These are phyloP conservation scores for Camellia granthamiana DNA, from an alignment of 148 eudicot genomes.

Conservation along the genomic window DNA sequence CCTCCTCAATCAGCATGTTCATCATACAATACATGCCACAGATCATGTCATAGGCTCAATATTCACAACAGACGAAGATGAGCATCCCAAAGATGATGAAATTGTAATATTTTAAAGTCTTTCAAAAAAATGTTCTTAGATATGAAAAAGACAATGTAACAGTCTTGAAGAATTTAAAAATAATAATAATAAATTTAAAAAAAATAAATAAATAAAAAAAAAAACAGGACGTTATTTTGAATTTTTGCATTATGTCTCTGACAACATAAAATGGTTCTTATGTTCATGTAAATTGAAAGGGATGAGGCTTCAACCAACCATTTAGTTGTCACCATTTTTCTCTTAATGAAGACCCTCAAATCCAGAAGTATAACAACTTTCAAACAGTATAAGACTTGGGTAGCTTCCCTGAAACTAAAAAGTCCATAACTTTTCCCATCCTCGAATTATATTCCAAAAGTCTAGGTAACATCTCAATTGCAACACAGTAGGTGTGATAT, in stretches of 20 bases:
- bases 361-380: not conserved
- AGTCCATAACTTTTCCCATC: not conserved
- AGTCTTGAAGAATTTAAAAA: not conserved
- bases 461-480: not conserved
- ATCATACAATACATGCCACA: not conserved
- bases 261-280: not conserved
- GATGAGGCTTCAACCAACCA: not conserved
- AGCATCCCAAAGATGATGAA: not conserved
- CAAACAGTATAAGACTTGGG: not conserved
- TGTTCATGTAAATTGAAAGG: not conserved
- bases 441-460: not conserved
- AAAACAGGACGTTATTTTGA: not conserved
- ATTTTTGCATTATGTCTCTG: not conserved
- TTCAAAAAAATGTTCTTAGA: not conserved
- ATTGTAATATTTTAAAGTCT: not conserved
- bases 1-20: not conserved
- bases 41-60: not conserved
- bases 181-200: too few relatives aligned
- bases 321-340: not conserved
- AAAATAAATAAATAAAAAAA: too few relatives aligned
- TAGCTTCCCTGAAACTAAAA: not conserved
- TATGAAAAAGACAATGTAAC: not conserved
- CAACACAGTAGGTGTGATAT: not conserved
- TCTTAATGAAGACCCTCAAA: not conserved
- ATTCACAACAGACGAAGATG: not conserved